Evolutionary conservation across 495 filamentous ascomycete species (phyloP), one percentile per base, ranked within the genome.

Genomic region (Gamarada debralockiae): DNA sequence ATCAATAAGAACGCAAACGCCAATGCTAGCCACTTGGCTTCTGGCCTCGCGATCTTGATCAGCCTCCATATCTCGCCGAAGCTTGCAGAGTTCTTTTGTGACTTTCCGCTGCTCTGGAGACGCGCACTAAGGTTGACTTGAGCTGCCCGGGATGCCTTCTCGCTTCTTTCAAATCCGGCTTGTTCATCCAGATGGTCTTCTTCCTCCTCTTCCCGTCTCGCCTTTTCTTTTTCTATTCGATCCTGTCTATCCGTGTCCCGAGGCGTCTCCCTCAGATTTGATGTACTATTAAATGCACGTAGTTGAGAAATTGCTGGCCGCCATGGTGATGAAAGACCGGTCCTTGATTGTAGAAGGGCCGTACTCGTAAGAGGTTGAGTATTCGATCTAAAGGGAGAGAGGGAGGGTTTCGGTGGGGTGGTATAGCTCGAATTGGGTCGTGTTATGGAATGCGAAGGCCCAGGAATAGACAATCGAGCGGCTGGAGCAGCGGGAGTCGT

Each of bases 91-190:
- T 84, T 82, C 40, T 79, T 78, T 24, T 71, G 67, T 18, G 77
- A 71, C 46, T 83, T 77, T 39, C 95, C 90, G 63, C 90, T 96
- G 17, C 44, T 47, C 25, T 29, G 82, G 85, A 98, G 72, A 39
- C 84, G 86, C 23, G 93, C 95, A 41, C 86, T 84, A 57, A 97
- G 75, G 66, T 98, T 95, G 39, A 97, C 73, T 59, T 97, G 83
- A 3, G 90, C 84, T n/a, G 90, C 92, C 64, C 92, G 84, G 3
- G 81, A 78, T 31, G 90, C 93, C 67, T 86, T 90, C 67, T 92
- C 91, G 15, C 53, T 62, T 23, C 57, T 39, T 41, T 50, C 21
- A 23, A 65, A 65, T 1, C 47, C 57, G 2, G 13, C 20, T n/a
- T 59, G 24, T 14, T 58, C 55, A 42, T 57, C 44, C 9, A 49